Evolutionary conservation across 2,329 filamentous ascomycete species (phyloP).

Genomic region (Epicoccum nigrum): DNA sequence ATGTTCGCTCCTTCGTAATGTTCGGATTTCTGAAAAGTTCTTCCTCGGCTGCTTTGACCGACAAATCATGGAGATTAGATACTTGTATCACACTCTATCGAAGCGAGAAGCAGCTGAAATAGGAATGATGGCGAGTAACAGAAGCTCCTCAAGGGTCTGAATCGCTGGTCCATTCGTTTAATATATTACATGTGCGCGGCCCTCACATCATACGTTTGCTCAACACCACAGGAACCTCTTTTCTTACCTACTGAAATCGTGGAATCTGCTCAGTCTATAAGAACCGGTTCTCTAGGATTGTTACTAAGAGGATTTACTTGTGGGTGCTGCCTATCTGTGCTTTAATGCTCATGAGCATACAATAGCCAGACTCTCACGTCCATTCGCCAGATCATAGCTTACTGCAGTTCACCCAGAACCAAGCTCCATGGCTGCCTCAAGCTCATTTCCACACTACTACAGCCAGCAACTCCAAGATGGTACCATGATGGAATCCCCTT

Average conservation of each 20-base stretch:
- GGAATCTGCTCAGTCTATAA: too few species aligned
- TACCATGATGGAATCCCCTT: slow-evolving; percentile 36
- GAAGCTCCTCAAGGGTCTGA: slow-evolving; percentile 18
- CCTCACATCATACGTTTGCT: slow-evolving; percentile 4
- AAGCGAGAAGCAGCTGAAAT: slow-evolving; percentile 19
- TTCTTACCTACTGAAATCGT: too few species aligned
- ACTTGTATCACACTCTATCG: slow-evolving; percentile 7
- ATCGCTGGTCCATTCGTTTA: slow-evolving; percentile 13
- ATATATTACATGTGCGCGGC: slow-evolving; percentile 27
- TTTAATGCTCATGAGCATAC: too few species aligned
- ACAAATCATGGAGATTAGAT: slow-evolving; percentile 26
- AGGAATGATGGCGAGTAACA: slow-evolving; percentile 19
- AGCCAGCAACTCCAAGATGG: slow-evolving; percentile 39
- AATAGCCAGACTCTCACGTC: background rate
- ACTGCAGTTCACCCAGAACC: background rate
- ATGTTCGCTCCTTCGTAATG: slow-evolving; percentile 29
- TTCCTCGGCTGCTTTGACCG: slow-evolving; percentile 33
- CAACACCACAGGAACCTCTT: too few species aligned
- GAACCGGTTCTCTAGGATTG: too few species aligned
- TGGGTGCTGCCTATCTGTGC: too few species aligned
- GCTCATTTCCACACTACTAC: slow-evolving; percentile 35
- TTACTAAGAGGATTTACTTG: too few species aligned
- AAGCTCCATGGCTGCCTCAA: slow-evolving; percentile 27
- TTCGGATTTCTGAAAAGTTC: slow-evolving; percentile 2
- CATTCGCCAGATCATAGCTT: background rate